These are phyloP conservation scores for Penicillium sp. DNA, from an alignment of 2,329 filamentous ascomycete species.

Conservation along the genomic window DNA sequence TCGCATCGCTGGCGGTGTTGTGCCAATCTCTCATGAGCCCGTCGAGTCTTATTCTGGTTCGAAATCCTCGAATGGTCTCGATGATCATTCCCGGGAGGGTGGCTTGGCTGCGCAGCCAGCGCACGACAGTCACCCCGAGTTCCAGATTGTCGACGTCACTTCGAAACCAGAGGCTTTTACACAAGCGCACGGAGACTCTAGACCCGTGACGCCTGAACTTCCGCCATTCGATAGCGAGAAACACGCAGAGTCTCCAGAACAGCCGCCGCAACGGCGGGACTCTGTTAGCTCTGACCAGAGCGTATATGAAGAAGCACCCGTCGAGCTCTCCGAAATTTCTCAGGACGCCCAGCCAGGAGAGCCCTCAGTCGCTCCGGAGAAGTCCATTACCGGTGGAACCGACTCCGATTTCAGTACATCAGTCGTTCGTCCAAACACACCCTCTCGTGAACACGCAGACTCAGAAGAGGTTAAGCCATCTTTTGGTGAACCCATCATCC, in stretches of 20 bases:
- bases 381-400: background rate
- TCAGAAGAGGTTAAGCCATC: constrained; percentile 4
- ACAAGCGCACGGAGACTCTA: constrained; percentile 3
- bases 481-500: background rate
- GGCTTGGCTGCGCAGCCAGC: constrained; percentile 4
- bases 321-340: constrained; percentile 3
- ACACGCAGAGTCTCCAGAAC: constrained; percentile 7
- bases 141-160: background rate
- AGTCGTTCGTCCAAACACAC: background rate
- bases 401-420: background rate
- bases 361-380: background rate
- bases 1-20: constrained; percentile 81
- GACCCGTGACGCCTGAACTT: constrained; percentile 8
- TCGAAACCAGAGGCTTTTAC: constrained; percentile 2
- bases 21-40: constrained; percentile 53
- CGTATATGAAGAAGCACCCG: constrained; percentile 20
- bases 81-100: background rate
- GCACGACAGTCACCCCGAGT: constrained; percentile 6
- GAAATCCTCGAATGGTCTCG: background rate
- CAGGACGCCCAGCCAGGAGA: background rate
- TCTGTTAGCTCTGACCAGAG: constrained; percentile 17
- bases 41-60: constrained; percentile 17
- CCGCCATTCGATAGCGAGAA: constrained; percentile 4
- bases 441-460: background rate
- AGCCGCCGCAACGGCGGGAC: constrained; percentile 6